Evolutionary conservation across 371 early-diverging fungal genomes (phyloP).

Genomic region (Basidiobolus heterosporus): DNA sequence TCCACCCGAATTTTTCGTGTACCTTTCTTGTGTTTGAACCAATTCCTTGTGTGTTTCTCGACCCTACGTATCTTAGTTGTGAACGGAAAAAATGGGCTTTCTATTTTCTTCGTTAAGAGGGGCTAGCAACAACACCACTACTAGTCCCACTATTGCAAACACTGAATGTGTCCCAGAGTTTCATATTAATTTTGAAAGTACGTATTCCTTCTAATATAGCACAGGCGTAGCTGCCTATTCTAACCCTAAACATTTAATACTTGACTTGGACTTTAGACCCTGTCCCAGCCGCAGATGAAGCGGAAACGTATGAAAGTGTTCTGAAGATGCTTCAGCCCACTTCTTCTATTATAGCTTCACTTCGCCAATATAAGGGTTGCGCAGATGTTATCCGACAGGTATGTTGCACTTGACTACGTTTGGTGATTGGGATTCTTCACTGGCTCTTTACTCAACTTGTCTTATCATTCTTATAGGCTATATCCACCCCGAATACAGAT

Average conservation of each 20-base stretch:
- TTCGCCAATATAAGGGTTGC: conserved; percentile 40
- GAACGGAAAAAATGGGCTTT: not conserved
- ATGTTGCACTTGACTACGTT: too few species aligned
- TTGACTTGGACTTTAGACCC: conserved; percentile 19
- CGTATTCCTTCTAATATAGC: not conserved
- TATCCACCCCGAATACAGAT: conserved; percentile 57
- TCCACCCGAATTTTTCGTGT: too few species aligned
- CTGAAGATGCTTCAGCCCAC: conserved; percentile 24
- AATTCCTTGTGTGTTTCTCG: too few species aligned
- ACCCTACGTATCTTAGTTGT: too few species aligned
- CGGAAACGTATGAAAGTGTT: conserved; percentile 25
- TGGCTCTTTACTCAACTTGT: too few species aligned
- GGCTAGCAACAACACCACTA: not conserved
- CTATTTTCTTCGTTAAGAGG: not conserved
- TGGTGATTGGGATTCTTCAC: too few species aligned
- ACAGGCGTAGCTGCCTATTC: too few species aligned
- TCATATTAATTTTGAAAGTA: too few species aligned
- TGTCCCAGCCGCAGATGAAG: conserved; percentile 27
- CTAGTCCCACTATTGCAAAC: not conserved
- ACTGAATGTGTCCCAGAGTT: too few species aligned
- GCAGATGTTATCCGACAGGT: conserved; percentile 36
- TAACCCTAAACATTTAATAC: not conserved
- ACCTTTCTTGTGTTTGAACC: too few species aligned
- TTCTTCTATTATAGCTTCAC: conserved; percentile 20
- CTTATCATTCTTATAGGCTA: conserved; percentile 23